Conservation (phyloP, 768 basidiomycete genomes). For the Hygrocybe coccinea region DNA sequence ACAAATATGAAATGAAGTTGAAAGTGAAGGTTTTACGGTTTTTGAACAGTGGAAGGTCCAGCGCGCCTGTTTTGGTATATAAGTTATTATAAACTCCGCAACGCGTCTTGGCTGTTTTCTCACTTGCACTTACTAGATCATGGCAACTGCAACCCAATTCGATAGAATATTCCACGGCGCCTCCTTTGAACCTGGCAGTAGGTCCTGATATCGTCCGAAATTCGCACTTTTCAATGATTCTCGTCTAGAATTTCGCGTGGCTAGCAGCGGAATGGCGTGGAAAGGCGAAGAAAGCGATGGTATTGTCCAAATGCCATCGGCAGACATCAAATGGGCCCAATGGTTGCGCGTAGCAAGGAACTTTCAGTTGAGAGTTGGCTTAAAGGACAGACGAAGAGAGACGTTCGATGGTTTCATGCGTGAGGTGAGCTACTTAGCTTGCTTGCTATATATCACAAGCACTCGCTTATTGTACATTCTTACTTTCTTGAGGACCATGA, state of each 20-base stretch:
- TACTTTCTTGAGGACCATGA: constrained; percentile 73
- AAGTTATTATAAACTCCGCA: not conserved
- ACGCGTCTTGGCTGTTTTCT: constrained; percentile 6
- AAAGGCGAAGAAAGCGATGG: constrained; percentile 67
- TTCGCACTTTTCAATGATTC: constrained; percentile 11
- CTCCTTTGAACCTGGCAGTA: constrained; percentile 73
- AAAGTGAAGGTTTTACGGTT: not conserved
- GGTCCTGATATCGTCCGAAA: constrained; percentile 32
- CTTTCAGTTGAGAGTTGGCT: constrained; percentile 81
- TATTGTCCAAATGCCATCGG: constrained; percentile 57
- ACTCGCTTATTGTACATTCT: not conserved
- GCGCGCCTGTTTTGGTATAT: too few species aligned
- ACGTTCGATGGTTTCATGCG: constrained; percentile 92
- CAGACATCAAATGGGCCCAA: constrained; percentile 81
- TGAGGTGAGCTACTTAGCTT: constrained; percentile 51
- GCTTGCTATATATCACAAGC: not conserved
- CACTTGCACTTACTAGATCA: not conserved
- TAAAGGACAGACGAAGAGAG: constrained; percentile 71
- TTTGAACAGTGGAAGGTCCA: not conserved
- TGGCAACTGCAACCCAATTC: constrained; percentile 63
- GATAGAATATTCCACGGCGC: constrained; percentile 79
- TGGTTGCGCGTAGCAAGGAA: constrained; percentile 91
- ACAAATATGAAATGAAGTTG: too few species aligned
- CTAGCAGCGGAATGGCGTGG: constrained; percentile 91
- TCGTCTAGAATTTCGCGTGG: constrained; percentile 78